Percentiles rank a stretch among this genome's conserved stretches.
Evolutionary conservation across 208 protist species (phyloP).

Genomic region (Leishmania gerbilli): DNA sequence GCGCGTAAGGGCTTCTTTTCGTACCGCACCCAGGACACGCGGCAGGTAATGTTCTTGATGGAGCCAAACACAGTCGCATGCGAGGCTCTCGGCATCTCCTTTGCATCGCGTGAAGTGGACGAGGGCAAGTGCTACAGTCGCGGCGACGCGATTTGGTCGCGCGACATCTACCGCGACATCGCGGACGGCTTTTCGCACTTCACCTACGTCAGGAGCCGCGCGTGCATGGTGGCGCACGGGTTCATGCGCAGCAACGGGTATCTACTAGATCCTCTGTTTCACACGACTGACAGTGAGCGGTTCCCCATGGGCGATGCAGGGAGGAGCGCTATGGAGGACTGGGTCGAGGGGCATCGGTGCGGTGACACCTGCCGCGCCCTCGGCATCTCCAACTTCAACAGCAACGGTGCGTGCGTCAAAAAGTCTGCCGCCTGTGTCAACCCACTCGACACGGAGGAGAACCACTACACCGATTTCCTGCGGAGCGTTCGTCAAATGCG

Average conservation of each 20-base stretch:
- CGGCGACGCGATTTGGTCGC: constrained; percentile 24
- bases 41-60: constrained; percentile 57
- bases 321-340: constrained; percentile 44
- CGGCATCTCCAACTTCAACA: constrained; percentile 15
- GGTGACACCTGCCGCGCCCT: constrained; percentile 51
- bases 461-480: constrained; percentile 30
- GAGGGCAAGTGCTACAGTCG: constrained; percentile 30
- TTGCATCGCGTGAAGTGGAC: constrained; percentile 35
- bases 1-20: constrained; percentile 54
- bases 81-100: constrained; percentile 55
- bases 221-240: constrained; percentile 46
- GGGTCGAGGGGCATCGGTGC: constrained; percentile 51
- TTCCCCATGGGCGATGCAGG: constrained; percentile 70
- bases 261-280: constrained; percentile 66
- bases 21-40: constrained; percentile 52
- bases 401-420: constrained; percentile 1
- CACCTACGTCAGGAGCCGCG: constrained; percentile 34
- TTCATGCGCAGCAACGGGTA: constrained; percentile 52
- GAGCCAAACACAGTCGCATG: constrained; percentile 62
- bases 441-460: constrained; percentile 20
- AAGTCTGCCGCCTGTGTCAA: constrained; percentile 16
- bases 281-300: constrained; percentile 47
- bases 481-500: constrained; percentile 25
- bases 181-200: constrained; percentile 84
- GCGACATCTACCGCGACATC: constrained; percentile 38